Base-by-base conservation (phyloP, 2,329 filamentous ascomycete genomes). In the Penicillium paneum region DNA sequence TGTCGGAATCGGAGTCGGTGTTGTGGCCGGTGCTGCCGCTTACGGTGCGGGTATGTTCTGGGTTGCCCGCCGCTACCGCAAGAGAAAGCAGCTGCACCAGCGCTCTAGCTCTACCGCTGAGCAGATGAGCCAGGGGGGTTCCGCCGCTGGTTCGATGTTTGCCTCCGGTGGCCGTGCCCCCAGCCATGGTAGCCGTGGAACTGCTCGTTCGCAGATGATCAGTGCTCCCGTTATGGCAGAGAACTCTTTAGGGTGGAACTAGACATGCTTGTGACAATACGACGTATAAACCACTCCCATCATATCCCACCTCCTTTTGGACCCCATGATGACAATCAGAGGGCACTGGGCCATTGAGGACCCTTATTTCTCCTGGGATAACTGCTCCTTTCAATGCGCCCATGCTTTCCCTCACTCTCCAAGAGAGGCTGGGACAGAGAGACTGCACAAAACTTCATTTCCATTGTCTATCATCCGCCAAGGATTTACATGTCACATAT, bases 191-290 rank as follows among this genome's bases (percentile, higher is more conserved):
- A 92, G 89, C 70, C 88, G 88, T 61, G 83, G 85, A 56, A 87
- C 81, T 61, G 80, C 83, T 52, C 78, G 86, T 58, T 86, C 85
- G 51, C 82, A 85, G 67, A 83, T 87, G 74, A 96, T 97, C 71
- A 95, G 90, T 58, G 90, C 90, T 32, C 92, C 92, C 3, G 89
- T 96, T 60, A 92, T 92, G 73, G 88, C 91, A 3, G 91, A 95
- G 79, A 97, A 97, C 81, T 96, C 91, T 48, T 83, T 97, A 62
- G 92, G 92, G 67, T 97, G 92, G 92, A 96, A 95, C 79, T 97
- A 81, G 85, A 66, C 36, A 55, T 54, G 49, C 19, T 49, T 45
- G 56, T 55, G 50, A 49, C 28, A 58, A 55, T 42, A 49, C 55
- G 55, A 63, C 55, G 46, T 43, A 54, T 49, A 56, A 42, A 58